These are phyloP conservation scores for Zygoascus hellenicus DNA, from an alignment of 1,139 yeast species.

Conservation along the genomic window DNA sequence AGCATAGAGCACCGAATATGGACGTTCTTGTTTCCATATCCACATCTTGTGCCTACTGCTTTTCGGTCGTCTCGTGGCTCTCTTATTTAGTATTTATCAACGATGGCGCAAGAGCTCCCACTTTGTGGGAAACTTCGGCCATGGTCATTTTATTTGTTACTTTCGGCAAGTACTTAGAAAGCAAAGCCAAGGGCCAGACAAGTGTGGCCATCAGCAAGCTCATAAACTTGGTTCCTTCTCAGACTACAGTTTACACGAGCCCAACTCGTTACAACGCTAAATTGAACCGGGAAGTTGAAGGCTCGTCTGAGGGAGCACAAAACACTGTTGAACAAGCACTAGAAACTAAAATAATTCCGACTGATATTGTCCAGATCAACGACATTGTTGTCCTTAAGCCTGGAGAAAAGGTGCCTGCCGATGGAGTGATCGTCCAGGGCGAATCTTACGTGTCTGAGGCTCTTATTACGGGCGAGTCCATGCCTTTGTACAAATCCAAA, in stretches of 20 bases:
- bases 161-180: constrained; percentile 86
- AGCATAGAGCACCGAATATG: constrained; percentile 84
- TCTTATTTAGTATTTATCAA: constrained; percentile 37
- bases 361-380: constrained; percentile 69
- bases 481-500: constrained; percentile 56
- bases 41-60: constrained; percentile 69
- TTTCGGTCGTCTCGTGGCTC: constrained; percentile 58
- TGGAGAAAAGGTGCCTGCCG: constrained; percentile 88
- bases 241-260: constrained; percentile 50
- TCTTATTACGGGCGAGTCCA: constrained; percentile 82
- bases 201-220: constrained; percentile 80
- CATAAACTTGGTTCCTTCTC: constrained; percentile 73
- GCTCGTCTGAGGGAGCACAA: constrained; percentile 12
- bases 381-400: constrained; percentile 78
- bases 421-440: constrained; percentile 75
- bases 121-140: constrained; percentile 79
- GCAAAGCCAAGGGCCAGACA: constrained; percentile 89
- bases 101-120: constrained; percentile 47
- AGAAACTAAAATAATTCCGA: constrained; percentile 42
- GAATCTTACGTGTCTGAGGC: constrained; percentile 83
- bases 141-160: constrained; percentile 82
- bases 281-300: neutral
- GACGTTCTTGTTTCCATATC: constrained; percentile 85
- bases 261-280: constrained; percentile 15
- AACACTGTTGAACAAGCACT: constrained; percentile 12